Base-by-base conservation (phyloP, 305 asterid genomes). In the Caryopteris hybrid region DNA sequence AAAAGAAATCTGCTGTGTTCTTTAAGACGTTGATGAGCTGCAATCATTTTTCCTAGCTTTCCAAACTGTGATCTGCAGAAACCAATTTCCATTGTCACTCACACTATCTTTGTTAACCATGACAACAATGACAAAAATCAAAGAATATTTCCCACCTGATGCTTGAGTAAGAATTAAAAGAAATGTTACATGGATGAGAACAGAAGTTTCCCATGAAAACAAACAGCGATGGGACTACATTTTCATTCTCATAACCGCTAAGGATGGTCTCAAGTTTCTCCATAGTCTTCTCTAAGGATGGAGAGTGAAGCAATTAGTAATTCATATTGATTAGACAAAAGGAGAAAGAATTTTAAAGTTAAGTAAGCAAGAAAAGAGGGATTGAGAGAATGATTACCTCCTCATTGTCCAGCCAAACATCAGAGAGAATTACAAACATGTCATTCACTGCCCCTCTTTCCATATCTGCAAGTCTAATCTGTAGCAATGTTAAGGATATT, bases 131-230 rank as follows among this genome's bases (percentile, higher is more conserved):
- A 60, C 50, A 34, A 66, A 73, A 25, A 68, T 25, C 45, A 31
- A 64, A 53, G 39, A 53, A 39, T 68, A 20, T 36, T 58, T 59
- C 75, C 76, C 70, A 87, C 99, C 97, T 91, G 78, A 88, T 87
- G 68, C 73, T 84, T 22, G 96, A 84, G 75, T 84, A 88, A 57
- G 96, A 91, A 78, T 71, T 85, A 77, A 93, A 93, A 42, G 96
- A 81, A 70, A 93, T 82, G 80, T 93, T 90, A 72, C 95, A 93
- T 18, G 99, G 99, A 71, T 51, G 90, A 53, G 97, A 93, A 68
- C 92, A 88, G 81, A 93, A 91, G 79, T 93, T 93, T 71, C 99
- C 99, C 99, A 93, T 93, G 80, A 91, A 87, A 80, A 88, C 89
- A 73, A 93, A 93, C 55, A 93, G 85, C 56, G 97, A 93, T 20